phyloP scores from a whole-genome alignment of 192 early-diverging fungal species.

The Thamnidium elegans region DNA sequence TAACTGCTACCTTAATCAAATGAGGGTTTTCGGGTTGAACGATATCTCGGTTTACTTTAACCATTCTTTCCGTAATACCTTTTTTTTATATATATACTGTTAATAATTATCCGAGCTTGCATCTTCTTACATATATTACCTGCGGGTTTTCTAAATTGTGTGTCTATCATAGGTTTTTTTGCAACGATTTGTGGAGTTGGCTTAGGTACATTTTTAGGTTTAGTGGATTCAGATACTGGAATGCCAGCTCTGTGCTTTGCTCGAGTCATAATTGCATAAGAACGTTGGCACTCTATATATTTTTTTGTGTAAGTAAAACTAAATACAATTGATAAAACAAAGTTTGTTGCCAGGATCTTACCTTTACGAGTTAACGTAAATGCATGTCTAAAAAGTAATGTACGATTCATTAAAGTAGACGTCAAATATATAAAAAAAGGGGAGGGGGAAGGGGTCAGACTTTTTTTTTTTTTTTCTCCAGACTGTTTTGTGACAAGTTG shows the following conservation, averaged over 20 bases:
- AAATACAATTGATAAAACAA: no score
- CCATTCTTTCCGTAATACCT: conserved; percentile 35
- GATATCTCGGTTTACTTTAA: conserved; percentile 40
- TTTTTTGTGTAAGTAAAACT: no score
- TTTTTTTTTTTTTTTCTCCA: no score
- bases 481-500: no score
- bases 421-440: no score
- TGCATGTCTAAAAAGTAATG: no score
- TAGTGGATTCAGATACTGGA: background rate
- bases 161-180: background rate
- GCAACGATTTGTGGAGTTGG: background rate
- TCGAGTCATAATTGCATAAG: conserved; percentile 38
- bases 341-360: no score
- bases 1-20: conserved; percentile 56
- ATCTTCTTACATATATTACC: background rate
- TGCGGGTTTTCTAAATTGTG: conserved; percentile 8
- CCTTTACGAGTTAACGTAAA: no score
- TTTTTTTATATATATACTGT: background rate
- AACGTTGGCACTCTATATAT: background rate
- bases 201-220: background rate
- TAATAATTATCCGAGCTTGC: background rate
- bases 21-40: conserved; percentile 61
- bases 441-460: no score
- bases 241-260: conserved; percentile 34
- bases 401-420: no score